Base-by-base conservation (phyloP, 352 stramenopile species). In the Globisporangium lucens region DNA sequence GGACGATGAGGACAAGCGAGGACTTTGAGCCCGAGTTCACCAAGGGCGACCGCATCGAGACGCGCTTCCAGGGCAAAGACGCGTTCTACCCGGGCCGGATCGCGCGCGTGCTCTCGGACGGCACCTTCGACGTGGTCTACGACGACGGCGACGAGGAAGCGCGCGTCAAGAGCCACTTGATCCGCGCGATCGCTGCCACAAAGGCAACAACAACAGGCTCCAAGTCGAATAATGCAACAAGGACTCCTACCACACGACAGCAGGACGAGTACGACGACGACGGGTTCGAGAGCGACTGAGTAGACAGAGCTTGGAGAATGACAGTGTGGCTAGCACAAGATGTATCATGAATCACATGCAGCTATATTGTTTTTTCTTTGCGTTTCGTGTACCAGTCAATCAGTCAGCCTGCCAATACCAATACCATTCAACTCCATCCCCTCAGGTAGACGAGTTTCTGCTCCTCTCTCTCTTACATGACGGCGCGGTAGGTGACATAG, bases 401-500 rank as follows among this genome's bases (percentile, higher is more conserved):
- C 47, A 17, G 38, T 43, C 36, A 15, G 17, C 36, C 36, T 43
- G 5, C 36, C 36, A 43, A 43, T 43, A 4, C 36, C 36, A 43
- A 43, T 43, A 4, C 36, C 36, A 43, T 17, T 20, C n/a, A 53
- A 27, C 24, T 10, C 46, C 46, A 27, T 13, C 6, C 46, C 46
- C 38, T 17, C 41, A 49, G 5, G 13, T 33, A 33, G 30, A 33
- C 41, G 12, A n/a, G 13, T 13, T 22, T n/a, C 5, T 27, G 47
- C 20, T 27, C 12, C 2, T 53, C 47, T 53, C 43, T 22, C 13
- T 33, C 63, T 85, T 98, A 99, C 83, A 99, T 98, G 77, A 98
- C 98, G 71, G 99, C 96, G 60, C 98, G 89, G 85, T 99, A 99
- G 4, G 98, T 99, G 35, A 99, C 97, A 82, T 99, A 99, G 27